A percentile compares a stretch with the other conserved stretches of the same genome.
Evolutionary conservation across 1,284 basidiomycete genomes (phyloP).

Genomic region (Ceratobasidium sp.): DNA sequence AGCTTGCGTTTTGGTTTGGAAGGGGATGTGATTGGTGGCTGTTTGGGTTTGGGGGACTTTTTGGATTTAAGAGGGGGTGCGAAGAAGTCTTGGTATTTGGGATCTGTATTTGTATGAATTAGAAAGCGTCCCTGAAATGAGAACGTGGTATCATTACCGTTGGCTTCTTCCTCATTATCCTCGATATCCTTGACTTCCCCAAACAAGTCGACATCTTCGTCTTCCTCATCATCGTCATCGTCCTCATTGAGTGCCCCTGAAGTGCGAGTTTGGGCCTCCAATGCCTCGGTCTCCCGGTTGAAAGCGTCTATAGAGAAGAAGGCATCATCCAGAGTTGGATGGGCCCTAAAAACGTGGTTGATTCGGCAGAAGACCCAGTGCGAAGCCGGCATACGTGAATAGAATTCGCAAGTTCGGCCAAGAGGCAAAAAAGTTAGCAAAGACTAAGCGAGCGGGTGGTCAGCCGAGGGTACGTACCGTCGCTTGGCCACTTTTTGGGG

Average conservation of each 20-base stretch:
- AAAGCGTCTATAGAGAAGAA: conserved; percentile 93
- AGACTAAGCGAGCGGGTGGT: neutral
- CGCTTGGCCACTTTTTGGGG: conserved; percentile 5
- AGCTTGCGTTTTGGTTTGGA: conserved; percentile 41
- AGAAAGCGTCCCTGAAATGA: neutral
- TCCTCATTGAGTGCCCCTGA: conserved; percentile 61
- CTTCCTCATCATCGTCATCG: conserved; percentile 60
- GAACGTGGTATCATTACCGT: conserved; percentile 40
- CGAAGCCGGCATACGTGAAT: too few species aligned
- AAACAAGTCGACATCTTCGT: conserved; percentile 73
- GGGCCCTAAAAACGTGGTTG: conserved; percentile 43
- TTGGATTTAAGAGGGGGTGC: conserved; percentile 53
- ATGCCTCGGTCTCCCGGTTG: conserved; percentile 84
- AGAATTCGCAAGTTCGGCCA: too few species aligned
- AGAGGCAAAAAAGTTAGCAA: neutral
- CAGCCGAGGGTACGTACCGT: neutral
- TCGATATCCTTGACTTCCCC: conserved; percentile 60
- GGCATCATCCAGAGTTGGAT: conserved; percentile 83
- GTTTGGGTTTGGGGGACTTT: conserved; percentile 36
- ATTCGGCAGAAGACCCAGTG: too few species aligned
- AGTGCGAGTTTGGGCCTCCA: conserved; percentile 72
- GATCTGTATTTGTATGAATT: conserved; percentile 52
- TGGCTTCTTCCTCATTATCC: conserved; percentile 52
- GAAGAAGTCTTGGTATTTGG: conserved; percentile 77
- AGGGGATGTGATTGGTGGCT: neutral